Conservation (phyloP, 352 stramenopile species). For the Pythium inflatum region DNA sequence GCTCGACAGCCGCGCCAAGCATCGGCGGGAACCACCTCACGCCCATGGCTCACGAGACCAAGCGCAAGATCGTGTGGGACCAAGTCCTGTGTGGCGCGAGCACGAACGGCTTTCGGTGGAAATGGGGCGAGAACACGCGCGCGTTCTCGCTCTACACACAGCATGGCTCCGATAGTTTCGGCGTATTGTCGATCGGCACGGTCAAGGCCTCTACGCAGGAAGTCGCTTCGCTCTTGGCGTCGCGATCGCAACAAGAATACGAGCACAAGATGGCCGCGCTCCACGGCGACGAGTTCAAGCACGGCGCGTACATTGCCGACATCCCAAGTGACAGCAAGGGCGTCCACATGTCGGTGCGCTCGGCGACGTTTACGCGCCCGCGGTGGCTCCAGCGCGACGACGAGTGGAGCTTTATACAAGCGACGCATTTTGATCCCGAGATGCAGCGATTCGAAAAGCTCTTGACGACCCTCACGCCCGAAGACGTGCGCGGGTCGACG, state of each 20-base stretch:
- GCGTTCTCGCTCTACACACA: slow-evolving; percentile 20
- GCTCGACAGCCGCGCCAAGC: no score
- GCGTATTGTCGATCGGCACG: slow-evolving; percentile 16
- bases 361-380: slow-evolving; percentile 15
- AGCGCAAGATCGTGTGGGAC: slow-evolving; percentile 7
- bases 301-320: slow-evolving; percentile 7
- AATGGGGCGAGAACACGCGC: slow-evolving; percentile 25
- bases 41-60: slow-evolving; percentile 10
- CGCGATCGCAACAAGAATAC: slow-evolving; percentile 4
- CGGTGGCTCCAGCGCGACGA: slow-evolving; percentile 27
- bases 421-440: slow-evolving; percentile 9
- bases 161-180: background rate
- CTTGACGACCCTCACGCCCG: slow-evolving; percentile 25
- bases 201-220: slow-evolving; percentile 6
- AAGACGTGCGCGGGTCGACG: slow-evolving; percentile 27
- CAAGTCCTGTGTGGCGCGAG: background rate
- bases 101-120: no score
- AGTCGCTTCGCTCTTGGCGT: slow-evolving; percentile 17
- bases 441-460: slow-evolving; percentile 30
- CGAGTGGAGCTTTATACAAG: slow-evolving; percentile 28
- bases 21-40: no score
- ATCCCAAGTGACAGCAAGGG: background rate
- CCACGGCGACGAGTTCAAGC: slow-evolving; percentile 18
- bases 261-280: slow-evolving; percentile 15
- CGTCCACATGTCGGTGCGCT: slow-evolving; percentile 10